phyloP scores from a whole-genome alignment of 2,329 filamentous ascomycete species.

The Pseudogymnoascus sp. region DNA sequence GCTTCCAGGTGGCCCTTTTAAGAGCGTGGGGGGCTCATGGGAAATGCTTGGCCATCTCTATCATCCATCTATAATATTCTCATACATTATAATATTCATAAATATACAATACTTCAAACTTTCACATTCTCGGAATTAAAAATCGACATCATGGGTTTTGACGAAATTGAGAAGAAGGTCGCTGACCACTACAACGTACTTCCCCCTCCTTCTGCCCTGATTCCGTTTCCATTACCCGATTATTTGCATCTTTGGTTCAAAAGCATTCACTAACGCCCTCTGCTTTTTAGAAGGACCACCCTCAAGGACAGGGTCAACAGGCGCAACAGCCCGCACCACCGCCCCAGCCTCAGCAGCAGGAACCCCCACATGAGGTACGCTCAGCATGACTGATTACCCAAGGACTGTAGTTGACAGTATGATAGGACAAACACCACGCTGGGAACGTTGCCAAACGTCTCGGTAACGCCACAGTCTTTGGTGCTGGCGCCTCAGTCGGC shows the following conservation, averaged over 20 bases:
- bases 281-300: neutral
- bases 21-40: neutral
- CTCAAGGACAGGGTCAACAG: neutral
- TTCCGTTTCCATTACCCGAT: neutral
- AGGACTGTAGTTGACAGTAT: neutral
- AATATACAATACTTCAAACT: neutral
- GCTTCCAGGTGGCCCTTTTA: neutral
- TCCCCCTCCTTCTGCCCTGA: neutral
- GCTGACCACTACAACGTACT: neutral
- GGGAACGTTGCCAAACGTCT: neutral
- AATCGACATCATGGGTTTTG: neutral
- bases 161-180: neutral
- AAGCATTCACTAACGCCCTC: neutral
- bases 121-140: neutral
- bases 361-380: neutral
- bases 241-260: neutral
- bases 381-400: neutral
- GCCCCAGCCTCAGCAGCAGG: neutral
- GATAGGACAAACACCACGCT: neutral
- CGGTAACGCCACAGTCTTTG: neutral
- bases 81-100: neutral
- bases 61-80: neutral
- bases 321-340: neutral
- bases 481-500: neutral
- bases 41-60: neutral